Conservation (phyloP, 495 filamentous ascomycete species). For the Pyrenopolyporus hunteri region DNA sequence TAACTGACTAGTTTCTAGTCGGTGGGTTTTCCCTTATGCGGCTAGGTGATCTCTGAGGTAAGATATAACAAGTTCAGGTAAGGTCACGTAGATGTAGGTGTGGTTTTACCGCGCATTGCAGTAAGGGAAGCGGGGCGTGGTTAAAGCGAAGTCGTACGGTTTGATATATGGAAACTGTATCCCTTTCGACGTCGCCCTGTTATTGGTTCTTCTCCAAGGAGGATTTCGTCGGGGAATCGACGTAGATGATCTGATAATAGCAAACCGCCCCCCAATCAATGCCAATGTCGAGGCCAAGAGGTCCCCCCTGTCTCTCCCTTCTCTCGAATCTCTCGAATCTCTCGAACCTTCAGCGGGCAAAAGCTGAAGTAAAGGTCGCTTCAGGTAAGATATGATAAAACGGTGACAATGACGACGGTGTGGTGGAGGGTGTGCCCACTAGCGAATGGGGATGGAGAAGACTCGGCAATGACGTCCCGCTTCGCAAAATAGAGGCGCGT, state of each 20-base stretch:
- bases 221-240: slow-evolving; percentile 10
- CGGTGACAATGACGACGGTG: slow-evolving; percentile 31
- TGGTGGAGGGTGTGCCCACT: slow-evolving; percentile 23
- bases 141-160: slow-evolving; percentile 14
- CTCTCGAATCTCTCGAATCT: too few species aligned
- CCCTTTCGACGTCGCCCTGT: slow-evolving; percentile 2
- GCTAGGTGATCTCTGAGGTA: slow-evolving; percentile 32
- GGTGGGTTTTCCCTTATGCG: slow-evolving; percentile 28
- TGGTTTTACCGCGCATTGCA: slow-evolving; percentile 34
- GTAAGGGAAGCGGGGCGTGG: slow-evolving; percentile 22
- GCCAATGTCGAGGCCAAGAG: neutral
- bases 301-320: too few species aligned
- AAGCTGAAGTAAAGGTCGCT: slow-evolving; percentile 16
- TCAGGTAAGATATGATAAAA: slow-evolving; percentile 17
- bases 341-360: too few species aligned
- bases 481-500: slow-evolving; percentile 32
- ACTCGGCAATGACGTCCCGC: slow-evolving; percentile 34
- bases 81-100: slow-evolving; percentile 32
- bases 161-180: slow-evolving; percentile 14
- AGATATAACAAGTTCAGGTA: slow-evolving; percentile 4
- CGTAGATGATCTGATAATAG: slow-evolving; percentile 23
- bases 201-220: slow-evolving; percentile 16
- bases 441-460: slow-evolving; percentile 25
- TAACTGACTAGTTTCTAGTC: slow-evolving; percentile 17
- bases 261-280: slow-evolving; percentile 5